These are phyloP conservation scores for Melampsora americana DNA, from an alignment of 1,284 basidiomycete species.

Conservation along the genomic window DNA sequence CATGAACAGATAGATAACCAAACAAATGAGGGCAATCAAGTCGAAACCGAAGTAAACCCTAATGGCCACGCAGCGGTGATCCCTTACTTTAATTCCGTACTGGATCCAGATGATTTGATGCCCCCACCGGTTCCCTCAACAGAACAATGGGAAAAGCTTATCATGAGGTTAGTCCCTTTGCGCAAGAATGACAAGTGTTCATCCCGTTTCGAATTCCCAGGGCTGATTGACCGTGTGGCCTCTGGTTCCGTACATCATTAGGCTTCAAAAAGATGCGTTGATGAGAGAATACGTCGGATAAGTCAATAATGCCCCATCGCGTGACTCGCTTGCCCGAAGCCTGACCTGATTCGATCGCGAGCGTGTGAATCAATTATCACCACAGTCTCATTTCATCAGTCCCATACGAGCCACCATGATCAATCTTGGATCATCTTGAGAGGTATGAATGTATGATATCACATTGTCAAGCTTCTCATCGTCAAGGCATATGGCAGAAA, in stretches of 20 bases:
- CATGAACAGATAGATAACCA: constrained; percentile 42
- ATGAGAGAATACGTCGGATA: constrained; percentile 44
- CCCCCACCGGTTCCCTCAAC: constrained; percentile 52
- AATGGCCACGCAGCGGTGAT: neutral
- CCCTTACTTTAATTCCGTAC: constrained; percentile 10
- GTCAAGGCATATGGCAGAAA: no score
- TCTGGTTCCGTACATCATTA: constrained; percentile 5
- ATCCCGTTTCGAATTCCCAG: neutral
- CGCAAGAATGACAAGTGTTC: neutral
- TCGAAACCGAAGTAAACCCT: neutral
- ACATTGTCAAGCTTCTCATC: no score
- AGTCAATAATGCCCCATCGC: neutral
- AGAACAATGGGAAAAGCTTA: constrained; percentile 39
- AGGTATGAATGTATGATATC: no score
- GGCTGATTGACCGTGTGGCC: neutral
- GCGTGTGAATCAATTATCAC: no score
- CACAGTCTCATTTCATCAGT: no score
- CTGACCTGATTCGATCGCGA: no score
- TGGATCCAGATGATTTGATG: constrained; percentile 42
- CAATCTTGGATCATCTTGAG: no score
- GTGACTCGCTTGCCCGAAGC: no score
- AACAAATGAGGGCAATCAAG: constrained; percentile 43
- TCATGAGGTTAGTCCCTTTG: constrained; percentile 31
- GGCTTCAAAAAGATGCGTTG: constrained; percentile 39
- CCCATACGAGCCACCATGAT: no score